Percentiles rank a stretch among this genome's conserved stretches.
Conservation (phyloP, 805 yeast species). For the Allodekkera sacchari region DNA sequence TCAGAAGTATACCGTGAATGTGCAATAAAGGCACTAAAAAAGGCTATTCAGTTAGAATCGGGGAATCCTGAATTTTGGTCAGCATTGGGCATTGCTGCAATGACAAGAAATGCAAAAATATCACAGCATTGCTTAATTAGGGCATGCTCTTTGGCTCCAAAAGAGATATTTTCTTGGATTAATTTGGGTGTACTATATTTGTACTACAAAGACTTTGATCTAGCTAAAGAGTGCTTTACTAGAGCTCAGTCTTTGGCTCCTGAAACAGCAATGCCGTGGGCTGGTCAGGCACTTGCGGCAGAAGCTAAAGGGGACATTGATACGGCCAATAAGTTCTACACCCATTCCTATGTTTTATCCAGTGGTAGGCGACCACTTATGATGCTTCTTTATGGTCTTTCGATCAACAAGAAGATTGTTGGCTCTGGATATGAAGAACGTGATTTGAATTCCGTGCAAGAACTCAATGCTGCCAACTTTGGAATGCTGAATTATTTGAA, state of each 20-base stretch:
- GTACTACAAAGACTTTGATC: conserved; percentile 53
- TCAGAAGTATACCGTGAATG: conserved; percentile 30
- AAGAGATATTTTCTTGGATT: conserved; percentile 66
- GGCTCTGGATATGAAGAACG: conserved; percentile 34
- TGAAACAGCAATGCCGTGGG: conserved; percentile 67
- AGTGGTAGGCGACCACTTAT: conserved; percentile 65
- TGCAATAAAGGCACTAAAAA: conserved; percentile 52
- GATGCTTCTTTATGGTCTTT: conserved; percentile 62
- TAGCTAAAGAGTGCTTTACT: conserved; percentile 65
- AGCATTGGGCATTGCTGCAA: conserved; percentile 70
- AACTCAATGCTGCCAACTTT: conserved; percentile 53
- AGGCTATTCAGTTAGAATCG: conserved; percentile 64
- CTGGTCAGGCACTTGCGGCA: conserved; percentile 68
- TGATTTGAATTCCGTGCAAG: conserved; percentile 54
- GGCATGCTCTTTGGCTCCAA: conserved; percentile 62
- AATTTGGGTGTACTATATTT: conserved; percentile 75
- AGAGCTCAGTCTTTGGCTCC: conserved; percentile 82
- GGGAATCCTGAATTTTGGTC: conserved; percentile 72
- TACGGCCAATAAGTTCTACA: conserved; percentile 51
- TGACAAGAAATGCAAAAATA: conserved; percentile 54
- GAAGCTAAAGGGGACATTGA: conserved; percentile 40
- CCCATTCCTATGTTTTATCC: conserved; percentile 73
- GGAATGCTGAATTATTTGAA: conserved; percentile 62
- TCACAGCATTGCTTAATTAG: conserved; percentile 92
- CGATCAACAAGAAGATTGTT: conserved; percentile 40